Percentiles rank a stretch among this genome's conserved stretches.
Conservation (phyloP, 495 filamentous ascomycete species). For the Neurospora sublineolata region DNA sequence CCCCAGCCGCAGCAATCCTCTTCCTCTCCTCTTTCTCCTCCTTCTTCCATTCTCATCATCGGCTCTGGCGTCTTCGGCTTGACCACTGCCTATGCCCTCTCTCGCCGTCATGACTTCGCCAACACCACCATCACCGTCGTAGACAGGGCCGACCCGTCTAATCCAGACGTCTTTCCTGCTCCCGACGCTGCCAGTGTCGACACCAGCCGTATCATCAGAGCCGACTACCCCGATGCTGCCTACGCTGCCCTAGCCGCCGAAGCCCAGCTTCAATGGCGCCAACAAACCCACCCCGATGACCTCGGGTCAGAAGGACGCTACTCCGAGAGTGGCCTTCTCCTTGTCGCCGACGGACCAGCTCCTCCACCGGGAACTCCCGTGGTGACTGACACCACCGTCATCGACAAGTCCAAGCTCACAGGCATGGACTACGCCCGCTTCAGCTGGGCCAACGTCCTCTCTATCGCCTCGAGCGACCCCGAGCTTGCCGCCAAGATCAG, state of each 20-base stretch:
- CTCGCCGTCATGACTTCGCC: constrained; percentile 42
- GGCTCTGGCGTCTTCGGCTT: constrained; percentile 71
- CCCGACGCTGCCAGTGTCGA: constrained; percentile 64
- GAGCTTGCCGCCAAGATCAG: constrained; percentile 37
- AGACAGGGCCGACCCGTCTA: constrained; percentile 45
- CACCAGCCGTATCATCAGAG: constrained; percentile 64
- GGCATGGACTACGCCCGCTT: constrained; percentile 53
- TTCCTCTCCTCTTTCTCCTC: constrained; percentile 13
- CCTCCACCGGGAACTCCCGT: background rate
- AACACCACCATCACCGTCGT: constrained; percentile 51
- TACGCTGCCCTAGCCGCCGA: constrained; percentile 59
- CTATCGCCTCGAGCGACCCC: constrained; percentile 24
- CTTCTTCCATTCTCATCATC: constrained; percentile 56
- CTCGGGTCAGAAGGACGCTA: constrained; percentile 59
- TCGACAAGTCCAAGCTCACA: constrained; percentile 27
- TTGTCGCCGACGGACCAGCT: constrained; percentile 42
- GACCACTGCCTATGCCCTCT: constrained; percentile 55
- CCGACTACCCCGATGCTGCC: constrained; percentile 65
- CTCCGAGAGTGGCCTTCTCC: constrained; percentile 59
- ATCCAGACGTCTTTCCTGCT: constrained; percentile 44
- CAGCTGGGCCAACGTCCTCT: constrained; percentile 53
- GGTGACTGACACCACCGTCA: constrained; percentile 14
- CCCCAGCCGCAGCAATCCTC: constrained; percentile 1
- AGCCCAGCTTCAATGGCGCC: constrained; percentile 64
- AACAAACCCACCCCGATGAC: constrained; percentile 33